phyloP scores from a whole-genome alignment of 2,329 filamentous ascomycete species.

The Aspergillus pseudoglaucus region DNA sequence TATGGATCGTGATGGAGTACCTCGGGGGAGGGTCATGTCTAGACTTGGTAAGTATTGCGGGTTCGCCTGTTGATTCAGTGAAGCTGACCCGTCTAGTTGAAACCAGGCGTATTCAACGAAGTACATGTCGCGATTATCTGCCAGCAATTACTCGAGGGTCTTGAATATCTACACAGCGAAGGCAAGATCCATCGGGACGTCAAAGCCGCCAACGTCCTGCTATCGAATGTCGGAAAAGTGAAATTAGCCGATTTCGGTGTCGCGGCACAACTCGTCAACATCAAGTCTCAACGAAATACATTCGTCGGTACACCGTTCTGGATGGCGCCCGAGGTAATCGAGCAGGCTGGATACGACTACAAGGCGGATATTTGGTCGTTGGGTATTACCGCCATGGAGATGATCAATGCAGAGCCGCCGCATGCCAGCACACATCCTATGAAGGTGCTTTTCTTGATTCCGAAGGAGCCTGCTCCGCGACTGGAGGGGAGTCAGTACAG shows the following conservation, averaged over 20 bases:
- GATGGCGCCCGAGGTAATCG: slow-evolving; percentile 94
- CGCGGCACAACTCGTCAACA: slow-evolving; percentile 90
- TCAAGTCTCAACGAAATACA: slow-evolving; percentile 94
- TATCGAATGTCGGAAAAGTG: slow-evolving; percentile 84
- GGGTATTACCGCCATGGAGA: slow-evolving; percentile 84
- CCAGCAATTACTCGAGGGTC: slow-evolving; percentile 77
- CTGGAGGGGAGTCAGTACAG: slow-evolving; percentile 76
- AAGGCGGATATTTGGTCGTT: slow-evolving; percentile 93
- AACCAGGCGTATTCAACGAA: slow-evolving; percentile 84
- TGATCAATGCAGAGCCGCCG: slow-evolving; percentile 83
- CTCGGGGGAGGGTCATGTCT: slow-evolving; percentile 91
- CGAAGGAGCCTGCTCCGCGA: slow-evolving; percentile 76
- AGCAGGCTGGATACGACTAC: slow-evolving; percentile 76
- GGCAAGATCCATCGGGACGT: slow-evolving; percentile 96
- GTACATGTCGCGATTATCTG: slow-evolving; percentile 90
- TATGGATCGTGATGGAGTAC: slow-evolving; percentile 99
- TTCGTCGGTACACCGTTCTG: slow-evolving; percentile 97
- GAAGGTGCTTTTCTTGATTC: slow-evolving; percentile 89
- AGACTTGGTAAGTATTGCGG: slow-evolving; percentile 60
- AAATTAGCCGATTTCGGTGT: slow-evolving; percentile 97
- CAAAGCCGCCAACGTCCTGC: slow-evolving; percentile 91
- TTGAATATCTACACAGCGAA: slow-evolving; percentile 88
- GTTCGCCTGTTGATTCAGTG: not conserved
- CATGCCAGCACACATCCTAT: slow-evolving; percentile 81
- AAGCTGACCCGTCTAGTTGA: slow-evolving; percentile 54